Evolutionary conservation across 441 rosid species (phyloP).

Genomic region (Flueggea neowawraea): DNA sequence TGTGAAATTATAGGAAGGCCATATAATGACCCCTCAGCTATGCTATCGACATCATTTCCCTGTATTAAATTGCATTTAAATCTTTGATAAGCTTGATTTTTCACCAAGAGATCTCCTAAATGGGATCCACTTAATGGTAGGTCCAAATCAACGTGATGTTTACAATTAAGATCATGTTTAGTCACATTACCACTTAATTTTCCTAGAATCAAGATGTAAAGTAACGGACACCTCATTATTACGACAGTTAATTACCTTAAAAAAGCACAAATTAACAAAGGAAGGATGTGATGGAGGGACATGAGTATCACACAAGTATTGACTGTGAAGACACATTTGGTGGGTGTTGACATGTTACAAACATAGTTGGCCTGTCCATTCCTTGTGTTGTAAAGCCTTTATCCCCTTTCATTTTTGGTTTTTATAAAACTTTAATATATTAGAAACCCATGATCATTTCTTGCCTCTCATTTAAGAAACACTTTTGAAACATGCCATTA

Average conservation of each 20-base stretch:
- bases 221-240: constrained; percentile 41
- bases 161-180: constrained; percentile 30
- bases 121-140: constrained; percentile 28
- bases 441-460: no score
- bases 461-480: constrained; percentile 12
- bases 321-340: constrained; percentile 19
- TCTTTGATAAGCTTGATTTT: constrained; percentile 37
- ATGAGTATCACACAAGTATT: constrained; percentile 13
- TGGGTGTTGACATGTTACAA: constrained; percentile 27
- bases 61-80: constrained; percentile 29
- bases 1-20: constrained; percentile 4
- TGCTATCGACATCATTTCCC: constrained; percentile 47
- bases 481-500: no score
- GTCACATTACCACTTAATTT: constrained; percentile 41
- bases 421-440: no score
- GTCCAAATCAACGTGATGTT: constrained; percentile 57
- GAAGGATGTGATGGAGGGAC: constrained; percentile 9
- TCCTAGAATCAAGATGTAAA: constrained; percentile 13
- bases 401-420: constrained; percentile 12
- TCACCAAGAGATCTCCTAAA: constrained; percentile 42
- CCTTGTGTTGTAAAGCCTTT: constrained; percentile 33
- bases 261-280: constrained; percentile 19
- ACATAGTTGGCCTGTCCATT: constrained; percentile 41
- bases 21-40: constrained; percentile 23
- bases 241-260: constrained; percentile 53